Conservation (phyloP, 441 rosid species). For the Aquilaria agallochum region DNA sequence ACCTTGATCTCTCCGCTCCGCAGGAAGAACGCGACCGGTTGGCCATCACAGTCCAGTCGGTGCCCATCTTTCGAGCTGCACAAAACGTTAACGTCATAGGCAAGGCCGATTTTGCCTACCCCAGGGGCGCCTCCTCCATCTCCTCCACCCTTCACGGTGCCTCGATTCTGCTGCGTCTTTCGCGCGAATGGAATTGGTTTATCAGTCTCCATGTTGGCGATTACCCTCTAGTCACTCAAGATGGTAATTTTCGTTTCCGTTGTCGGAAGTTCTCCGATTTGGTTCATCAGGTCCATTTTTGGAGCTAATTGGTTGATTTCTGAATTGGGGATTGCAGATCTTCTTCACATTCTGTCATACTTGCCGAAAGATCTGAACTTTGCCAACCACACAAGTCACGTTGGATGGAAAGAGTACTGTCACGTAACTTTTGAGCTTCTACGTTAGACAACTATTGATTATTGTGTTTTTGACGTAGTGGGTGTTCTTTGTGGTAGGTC, state of each 20-base stretch:
- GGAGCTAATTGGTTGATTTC: constrained; percentile 5
- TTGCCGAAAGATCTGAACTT: constrained; percentile 73
- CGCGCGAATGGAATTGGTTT: constrained; percentile 89
- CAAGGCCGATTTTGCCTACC: constrained; percentile 75
- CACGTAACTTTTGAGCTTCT: constrained; percentile 4
- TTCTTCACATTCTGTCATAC: constrained; percentile 79
- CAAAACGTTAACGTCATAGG: constrained; percentile 79
- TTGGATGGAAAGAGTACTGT: constrained; percentile 91
- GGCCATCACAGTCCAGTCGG: constrained; percentile 48
- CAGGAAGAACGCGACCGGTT: constrained; percentile 64
- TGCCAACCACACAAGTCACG: constrained; percentile 69
- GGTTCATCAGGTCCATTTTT: not conserved
- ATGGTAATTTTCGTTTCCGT: constrained; percentile 44
- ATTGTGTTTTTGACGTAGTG: constrained; percentile 7
- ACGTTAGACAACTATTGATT: not conserved
- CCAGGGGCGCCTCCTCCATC: constrained; percentile 71
- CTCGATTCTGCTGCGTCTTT: constrained; percentile 66
- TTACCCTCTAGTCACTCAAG: constrained; percentile 94
- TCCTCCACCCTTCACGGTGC: constrained; percentile 86
- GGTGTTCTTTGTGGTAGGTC: constrained; percentile 41
- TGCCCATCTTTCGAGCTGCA: constrained; percentile 70
- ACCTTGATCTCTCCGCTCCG: constrained; percentile 64
- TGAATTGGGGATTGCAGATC: constrained; percentile 41
- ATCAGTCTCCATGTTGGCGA: constrained; percentile 60
- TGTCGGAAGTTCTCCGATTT: too few relatives aligned